These are phyloP conservation scores for Aphanoascus verrucosus DNA, from an alignment of 2,329 filamentous ascomycete genomes.

Conservation along the genomic window DNA sequence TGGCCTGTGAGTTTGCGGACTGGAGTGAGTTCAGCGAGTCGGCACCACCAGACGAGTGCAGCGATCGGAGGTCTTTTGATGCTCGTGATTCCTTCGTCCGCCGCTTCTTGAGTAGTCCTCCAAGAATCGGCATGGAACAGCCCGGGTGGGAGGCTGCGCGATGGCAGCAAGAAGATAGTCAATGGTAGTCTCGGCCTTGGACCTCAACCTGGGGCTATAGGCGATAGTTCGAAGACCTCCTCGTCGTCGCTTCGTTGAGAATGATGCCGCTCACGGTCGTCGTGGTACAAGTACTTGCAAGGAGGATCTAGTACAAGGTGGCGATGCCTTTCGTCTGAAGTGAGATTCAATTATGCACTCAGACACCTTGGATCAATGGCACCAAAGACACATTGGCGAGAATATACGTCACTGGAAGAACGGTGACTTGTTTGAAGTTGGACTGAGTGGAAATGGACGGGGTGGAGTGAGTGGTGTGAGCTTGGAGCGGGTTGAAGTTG, in stretches of 20 bases:
- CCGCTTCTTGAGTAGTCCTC: constrained; percentile 91
- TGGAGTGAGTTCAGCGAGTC: constrained; percentile 50
- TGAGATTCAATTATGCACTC: background rate
- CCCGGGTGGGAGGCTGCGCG: constrained; percentile 6
- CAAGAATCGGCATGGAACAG: constrained; percentile 73
- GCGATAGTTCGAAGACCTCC: background rate
- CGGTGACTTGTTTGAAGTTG: constrained; percentile 4
- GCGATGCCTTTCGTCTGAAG: background rate
- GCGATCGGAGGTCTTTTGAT: constrained; percentile 50
- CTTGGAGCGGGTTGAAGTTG: background rate
- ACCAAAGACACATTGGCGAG: background rate
- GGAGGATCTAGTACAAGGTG: background rate
- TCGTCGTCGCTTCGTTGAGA: background rate
- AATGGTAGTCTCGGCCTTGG: background rate
- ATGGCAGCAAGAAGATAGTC: background rate
- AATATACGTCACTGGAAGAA: constrained; percentile 4
- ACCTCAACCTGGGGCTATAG: background rate
- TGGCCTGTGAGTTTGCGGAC: constrained; percentile 6
- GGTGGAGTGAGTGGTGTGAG: constrained; percentile 3
- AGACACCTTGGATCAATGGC: background rate
- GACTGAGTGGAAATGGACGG: background rate
- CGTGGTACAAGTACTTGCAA: background rate
- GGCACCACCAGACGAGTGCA: constrained; percentile 56
- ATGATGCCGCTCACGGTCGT: background rate
- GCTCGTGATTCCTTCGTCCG: constrained; percentile 74